These are phyloP conservation scores for Extremus antarcticus DNA, from an alignment of 495 filamentous ascomycete species.

Conservation along the genomic window DNA sequence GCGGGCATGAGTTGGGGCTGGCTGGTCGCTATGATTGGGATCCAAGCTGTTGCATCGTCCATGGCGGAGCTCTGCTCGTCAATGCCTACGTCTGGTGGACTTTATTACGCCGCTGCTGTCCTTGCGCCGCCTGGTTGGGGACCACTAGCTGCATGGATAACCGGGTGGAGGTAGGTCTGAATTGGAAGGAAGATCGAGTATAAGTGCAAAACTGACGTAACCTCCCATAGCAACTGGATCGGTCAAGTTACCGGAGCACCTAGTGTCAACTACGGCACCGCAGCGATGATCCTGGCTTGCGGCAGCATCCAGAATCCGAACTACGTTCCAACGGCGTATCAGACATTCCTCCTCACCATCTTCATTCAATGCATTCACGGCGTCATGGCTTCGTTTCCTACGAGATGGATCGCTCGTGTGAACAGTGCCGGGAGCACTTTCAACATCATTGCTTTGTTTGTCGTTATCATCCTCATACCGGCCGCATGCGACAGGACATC, in stretches of 20 bases:
- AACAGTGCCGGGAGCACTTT: conserved; percentile 66
- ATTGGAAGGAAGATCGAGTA: conserved; percentile 63
- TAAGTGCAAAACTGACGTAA: conserved; percentile 53
- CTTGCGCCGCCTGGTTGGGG: conserved; percentile 68
- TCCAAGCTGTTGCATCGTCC: conserved; percentile 58
- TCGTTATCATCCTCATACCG: conserved; percentile 62
- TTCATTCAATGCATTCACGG: conserved; percentile 62
- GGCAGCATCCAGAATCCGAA: conserved; percentile 55
- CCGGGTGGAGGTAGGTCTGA: conserved; percentile 52
- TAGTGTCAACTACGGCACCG: conserved; percentile 48
- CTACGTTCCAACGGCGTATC: conserved; percentile 55
- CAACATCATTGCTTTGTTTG: conserved; percentile 59
- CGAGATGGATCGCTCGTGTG: conserved; percentile 61
- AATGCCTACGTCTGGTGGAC: conserved; percentile 64
- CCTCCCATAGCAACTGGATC: conserved; percentile 45
- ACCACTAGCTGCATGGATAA: conserved; percentile 55
- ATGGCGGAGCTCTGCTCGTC: conserved; percentile 59
- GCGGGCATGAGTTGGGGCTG: conserved; percentile 75
- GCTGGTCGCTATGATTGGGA: conserved; percentile 64
- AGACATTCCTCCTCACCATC: conserved; percentile 59
- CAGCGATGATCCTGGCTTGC: conserved; percentile 65
- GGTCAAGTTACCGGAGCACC: conserved; percentile 62
- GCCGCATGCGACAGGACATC: conserved; percentile 39
- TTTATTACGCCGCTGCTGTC: conserved; percentile 71
- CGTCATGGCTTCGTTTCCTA: conserved; percentile 64